phyloP scores from a whole-genome alignment of 805 yeast species.

The Hanseniaspora nectarophila region DNA sequence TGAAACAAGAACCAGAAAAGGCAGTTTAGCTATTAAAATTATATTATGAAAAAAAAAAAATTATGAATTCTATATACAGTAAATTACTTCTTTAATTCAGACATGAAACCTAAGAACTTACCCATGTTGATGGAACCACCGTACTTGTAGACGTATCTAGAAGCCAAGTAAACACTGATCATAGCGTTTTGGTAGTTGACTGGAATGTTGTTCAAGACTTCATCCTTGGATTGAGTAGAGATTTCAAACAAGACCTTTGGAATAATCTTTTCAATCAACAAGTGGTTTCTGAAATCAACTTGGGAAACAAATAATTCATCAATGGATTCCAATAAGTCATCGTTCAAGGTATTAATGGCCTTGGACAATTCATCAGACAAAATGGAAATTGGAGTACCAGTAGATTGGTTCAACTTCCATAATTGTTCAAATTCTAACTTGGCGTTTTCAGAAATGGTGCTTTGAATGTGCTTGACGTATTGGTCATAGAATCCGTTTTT shows the following conservation, averaged over 20 bases:
- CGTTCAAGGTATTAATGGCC: constrained; percentile 74
- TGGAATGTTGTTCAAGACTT: constrained; percentile 68
- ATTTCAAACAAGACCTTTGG: constrained; percentile 59
- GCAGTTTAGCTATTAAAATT: constrained; percentile 17
- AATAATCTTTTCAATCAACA: constrained; percentile 59
- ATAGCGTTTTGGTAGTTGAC: constrained; percentile 76
- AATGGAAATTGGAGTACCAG: constrained; percentile 50
- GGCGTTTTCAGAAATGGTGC: constrained; percentile 65
- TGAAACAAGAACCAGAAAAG: background rate
- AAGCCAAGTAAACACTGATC: constrained; percentile 75
- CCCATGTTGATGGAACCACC: constrained; percentile 77
- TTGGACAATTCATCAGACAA: constrained; percentile 74
- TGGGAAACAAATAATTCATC: constrained; percentile 80
- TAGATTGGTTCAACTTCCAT: constrained; percentile 60
- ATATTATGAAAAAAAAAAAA: background rate
- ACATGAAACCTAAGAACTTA: constrained; percentile 56
- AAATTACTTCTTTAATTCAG: constrained; percentile 39
- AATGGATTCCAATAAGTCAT: constrained; percentile 62
- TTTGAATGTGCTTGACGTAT: constrained; percentile 80
- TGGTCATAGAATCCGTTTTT: constrained; percentile 44
- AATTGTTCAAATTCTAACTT: constrained; percentile 71
- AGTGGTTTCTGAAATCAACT: constrained; percentile 54
- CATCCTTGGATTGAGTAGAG: constrained; percentile 45
- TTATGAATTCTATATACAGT: no score
- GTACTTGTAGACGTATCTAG: constrained; percentile 69